These are phyloP conservation scores for Alloteropsis angusta DNA, from an alignment of 202 grass and related monocot species.

Conservation along the genomic window DNA sequence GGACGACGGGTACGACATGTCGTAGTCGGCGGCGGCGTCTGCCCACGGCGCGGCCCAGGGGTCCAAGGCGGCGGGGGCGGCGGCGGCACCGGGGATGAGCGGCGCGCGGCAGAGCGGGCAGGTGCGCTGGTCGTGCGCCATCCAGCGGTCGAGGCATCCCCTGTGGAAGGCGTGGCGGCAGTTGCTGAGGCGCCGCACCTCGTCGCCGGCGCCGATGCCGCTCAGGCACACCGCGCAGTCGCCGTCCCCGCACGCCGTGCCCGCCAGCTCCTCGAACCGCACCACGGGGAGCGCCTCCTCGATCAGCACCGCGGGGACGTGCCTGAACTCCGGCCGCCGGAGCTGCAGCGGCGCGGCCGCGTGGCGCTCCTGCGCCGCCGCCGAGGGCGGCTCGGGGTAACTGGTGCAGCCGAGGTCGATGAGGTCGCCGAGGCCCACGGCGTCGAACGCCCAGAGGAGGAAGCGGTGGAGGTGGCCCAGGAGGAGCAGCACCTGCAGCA, in stretches of 20 bases:
- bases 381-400: background rate
- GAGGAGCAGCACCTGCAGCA: conserved; percentile 64
- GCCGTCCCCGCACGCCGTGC: conserved; percentile 8
- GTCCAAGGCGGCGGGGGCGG: background rate
- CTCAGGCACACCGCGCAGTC: conserved; percentile 71
- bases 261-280: conserved; percentile 55
- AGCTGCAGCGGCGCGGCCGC: conserved; percentile 22
- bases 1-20: conserved; percentile 19
- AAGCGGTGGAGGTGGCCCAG: conserved; percentile 60
- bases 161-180: conserved; percentile 92
- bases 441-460: conserved; percentile 52
- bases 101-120: conserved; percentile 88
- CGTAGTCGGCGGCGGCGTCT: conserved; percentile 24
- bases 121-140: conserved; percentile 72
- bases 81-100: conserved; percentile 33
- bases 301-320: conserved; percentile 34
- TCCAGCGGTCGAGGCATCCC: conserved; percentile 77
- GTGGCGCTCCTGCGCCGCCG: background rate
- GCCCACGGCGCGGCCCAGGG: background rate
- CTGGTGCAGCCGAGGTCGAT: conserved; percentile 40
- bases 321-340: conserved; percentile 42
- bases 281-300: conserved; percentile 66
- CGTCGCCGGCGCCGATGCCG: conserved; percentile 55
- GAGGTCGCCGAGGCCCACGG: conserved; percentile 83
- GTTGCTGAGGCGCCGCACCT: conserved; percentile 63